Conservation (phyloP, 2,329 filamentous ascomycete species). For the Didymella exigua region DNA sequence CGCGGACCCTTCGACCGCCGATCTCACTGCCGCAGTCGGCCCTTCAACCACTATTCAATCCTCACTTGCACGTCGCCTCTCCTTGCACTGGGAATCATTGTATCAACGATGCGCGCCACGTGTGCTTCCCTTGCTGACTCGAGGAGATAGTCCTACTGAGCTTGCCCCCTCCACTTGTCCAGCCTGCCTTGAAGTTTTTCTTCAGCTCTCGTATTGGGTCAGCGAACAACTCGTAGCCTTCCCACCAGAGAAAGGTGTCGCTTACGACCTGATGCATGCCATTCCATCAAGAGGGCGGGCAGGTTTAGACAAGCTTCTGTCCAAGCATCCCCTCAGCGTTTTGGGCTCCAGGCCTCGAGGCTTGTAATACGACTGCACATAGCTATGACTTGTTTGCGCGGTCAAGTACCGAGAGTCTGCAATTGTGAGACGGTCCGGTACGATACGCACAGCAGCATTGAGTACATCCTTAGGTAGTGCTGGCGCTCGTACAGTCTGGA, state of each 20-base stretch:
- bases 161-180: slow-evolving; percentile 25
- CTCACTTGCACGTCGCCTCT: slow-evolving; percentile 16
- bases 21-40: slow-evolving; percentile 14
- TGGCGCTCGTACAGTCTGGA: slow-evolving; percentile 20
- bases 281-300: slow-evolving; percentile 16
- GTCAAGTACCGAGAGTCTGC: slow-evolving; percentile 27
- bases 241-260: slow-evolving; percentile 17
- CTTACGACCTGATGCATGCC: slow-evolving; percentile 16
- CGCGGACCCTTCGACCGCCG: not conserved
- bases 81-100: slow-evolving; percentile 15
- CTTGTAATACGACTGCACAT: slow-evolving; percentile 25
- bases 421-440: slow-evolving; percentile 26
- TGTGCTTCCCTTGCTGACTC: slow-evolving; percentile 24
- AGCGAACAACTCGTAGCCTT: slow-evolving; percentile 18
- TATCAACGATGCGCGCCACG: slow-evolving; percentile 26
- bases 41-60: slow-evolving; percentile 23
- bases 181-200: slow-evolving; percentile 19
- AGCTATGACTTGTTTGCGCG: slow-evolving; percentile 19
- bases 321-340: slow-evolving; percentile 22
- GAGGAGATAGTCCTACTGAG: slow-evolving; percentile 12
- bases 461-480: slow-evolving; percentile 22
- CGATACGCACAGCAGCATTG: slow-evolving; percentile 23
- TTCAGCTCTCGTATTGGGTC: slow-evolving; percentile 21
- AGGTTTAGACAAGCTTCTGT: slow-evolving; percentile 21
- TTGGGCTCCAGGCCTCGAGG: slow-evolving; percentile 12